These are phyloP conservation scores for Termitomyces sp. DNA, from an alignment of 768 basidiomycete species.

Conservation along the genomic window DNA sequence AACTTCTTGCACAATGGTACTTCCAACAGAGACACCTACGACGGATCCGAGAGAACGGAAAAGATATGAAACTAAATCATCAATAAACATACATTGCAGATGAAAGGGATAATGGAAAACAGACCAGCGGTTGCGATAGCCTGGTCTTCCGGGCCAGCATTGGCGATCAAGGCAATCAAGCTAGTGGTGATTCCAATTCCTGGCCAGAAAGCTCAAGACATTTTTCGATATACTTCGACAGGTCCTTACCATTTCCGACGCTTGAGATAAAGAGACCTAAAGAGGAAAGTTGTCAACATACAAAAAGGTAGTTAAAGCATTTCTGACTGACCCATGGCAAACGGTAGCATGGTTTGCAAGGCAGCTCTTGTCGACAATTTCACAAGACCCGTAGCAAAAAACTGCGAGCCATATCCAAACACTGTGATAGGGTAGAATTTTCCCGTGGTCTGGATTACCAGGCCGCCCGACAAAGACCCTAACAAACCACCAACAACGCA, in stretches of 20 bases:
- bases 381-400: constrained; percentile 31
- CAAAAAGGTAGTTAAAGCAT: not conserved
- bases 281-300: not conserved
- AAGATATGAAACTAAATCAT: constrained; percentile 48
- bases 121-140: constrained; percentile 60
- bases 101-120: constrained; percentile 6
- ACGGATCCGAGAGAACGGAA: constrained; percentile 61
- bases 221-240: too few species aligned
- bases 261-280: constrained; percentile 29
- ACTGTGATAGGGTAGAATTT: constrained; percentile 50
- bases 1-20: constrained; percentile 48
- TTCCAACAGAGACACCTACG: constrained; percentile 49
- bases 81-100: not conserved
- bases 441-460: constrained; percentile 54
- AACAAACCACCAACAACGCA: constrained; percentile 36
- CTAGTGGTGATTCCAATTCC: constrained; percentile 50
- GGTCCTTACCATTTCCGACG: constrained; percentile 32
- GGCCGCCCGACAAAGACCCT: constrained; percentile 46
- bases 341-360: constrained; percentile 27
- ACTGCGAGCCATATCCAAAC: constrained; percentile 28
- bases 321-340: constrained; percentile 34
- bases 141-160: constrained; percentile 47
- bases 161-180: constrained; percentile 55
- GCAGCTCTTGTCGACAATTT: constrained; percentile 34
- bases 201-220: constrained; percentile 14